Evolutionary conservation across 1,284 basidiomycete species (phyloP).

Genomic region (Puccinia triticina): DNA sequence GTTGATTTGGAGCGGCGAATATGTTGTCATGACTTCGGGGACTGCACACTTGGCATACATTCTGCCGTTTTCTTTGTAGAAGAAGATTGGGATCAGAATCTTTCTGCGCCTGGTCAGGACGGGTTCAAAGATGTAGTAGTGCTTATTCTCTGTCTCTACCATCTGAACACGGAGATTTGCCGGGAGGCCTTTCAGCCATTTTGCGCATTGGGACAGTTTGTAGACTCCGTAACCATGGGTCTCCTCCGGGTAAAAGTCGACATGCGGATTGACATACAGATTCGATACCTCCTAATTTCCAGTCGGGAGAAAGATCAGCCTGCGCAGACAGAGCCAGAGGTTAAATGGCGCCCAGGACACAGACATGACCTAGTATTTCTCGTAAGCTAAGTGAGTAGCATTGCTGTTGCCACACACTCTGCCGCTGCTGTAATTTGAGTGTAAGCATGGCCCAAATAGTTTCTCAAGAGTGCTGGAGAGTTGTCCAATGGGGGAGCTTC

Average conservation of each 20-base stretch:
- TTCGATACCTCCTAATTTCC: neutral
- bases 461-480: neutral
- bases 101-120: too few relatives aligned
- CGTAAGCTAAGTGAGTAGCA: neutral
- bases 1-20: neutral
- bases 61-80: neutral
- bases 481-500: neutral
- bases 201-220: neutral
- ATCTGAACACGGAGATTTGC: neutral
- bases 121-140: constrained; percentile 17
- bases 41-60: constrained; percentile 11
- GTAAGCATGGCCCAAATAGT: neutral
- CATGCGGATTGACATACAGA: neutral
- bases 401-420: neutral
- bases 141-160: neutral
- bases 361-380: too few relatives aligned
- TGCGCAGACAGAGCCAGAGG: too few relatives aligned
- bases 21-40: too few relatives aligned
- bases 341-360: too few relatives aligned
- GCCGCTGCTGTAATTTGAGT: neutral
- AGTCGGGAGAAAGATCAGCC: too few relatives aligned
- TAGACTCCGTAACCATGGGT: neutral
- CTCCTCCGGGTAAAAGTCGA: neutral
- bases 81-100: neutral
- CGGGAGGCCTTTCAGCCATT: neutral